Evolutionary conservation across 129 eudicot genomes (phyloP), one percentile per base, ranked within the genome.

Genomic region (Flaveria linearis): DNA sequence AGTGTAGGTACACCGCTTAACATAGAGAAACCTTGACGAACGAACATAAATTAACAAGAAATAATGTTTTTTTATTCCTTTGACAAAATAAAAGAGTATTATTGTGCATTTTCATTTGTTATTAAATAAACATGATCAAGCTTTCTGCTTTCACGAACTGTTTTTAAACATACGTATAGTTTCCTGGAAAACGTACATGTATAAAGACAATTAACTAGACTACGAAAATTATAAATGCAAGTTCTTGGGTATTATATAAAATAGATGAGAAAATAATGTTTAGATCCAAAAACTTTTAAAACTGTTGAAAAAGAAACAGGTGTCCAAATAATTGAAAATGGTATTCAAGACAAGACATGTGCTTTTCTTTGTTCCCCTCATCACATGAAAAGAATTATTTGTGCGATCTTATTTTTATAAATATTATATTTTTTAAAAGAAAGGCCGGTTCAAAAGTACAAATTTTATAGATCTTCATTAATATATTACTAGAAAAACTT

Each of bases 281-380:
- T 22, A 67, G 80, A 80, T 80, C 84, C 28, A 80, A 25, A 45
- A 42, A 30, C 7, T 74, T 73, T 43, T 17, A 23, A 25, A 17
- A 67, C 22, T 3, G 26, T 13, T 16, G 15, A 73, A 79, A 73
- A 73, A 50, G 7, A 30, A 43, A 74, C 51, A 74, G 42, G 69
- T 80, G 80, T 67, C 46, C 75, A 67, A 74, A 74, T 80, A 73
- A 65, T 80, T 57, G 75, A 45, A 74, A 55, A 56, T 53, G 53
- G 18, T 9, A 25, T 64, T 4, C 11, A 47, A 74, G 42, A 80
- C 80, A 36, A 74, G 75, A 17, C 84, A 80, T 80, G 80, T 80
- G 80, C 75, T 73, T 78, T 64, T 73, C 60, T 72, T 67, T 80
- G 75, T 80, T 74, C 70, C 80, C 60, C 33, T 63, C 55, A 78